Percentiles rank a stretch among this genome's conserved stretches.
Evolutionary conservation across 495 filamentous ascomycete genomes (phyloP).

Genomic region (Aspergillus panamensis): DNA sequence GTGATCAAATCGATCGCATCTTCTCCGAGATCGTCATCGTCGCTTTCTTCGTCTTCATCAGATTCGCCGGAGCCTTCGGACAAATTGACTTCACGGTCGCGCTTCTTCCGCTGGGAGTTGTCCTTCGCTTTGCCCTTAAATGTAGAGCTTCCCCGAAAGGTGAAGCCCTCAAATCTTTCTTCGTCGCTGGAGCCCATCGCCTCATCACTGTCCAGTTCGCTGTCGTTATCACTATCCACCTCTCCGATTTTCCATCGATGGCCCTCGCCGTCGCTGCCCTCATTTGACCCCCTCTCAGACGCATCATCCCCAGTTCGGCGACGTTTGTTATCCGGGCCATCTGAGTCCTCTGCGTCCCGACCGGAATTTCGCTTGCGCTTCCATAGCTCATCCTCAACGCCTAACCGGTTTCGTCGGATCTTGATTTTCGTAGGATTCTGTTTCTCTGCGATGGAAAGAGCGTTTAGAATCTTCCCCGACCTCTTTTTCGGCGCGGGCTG

Average conservation of each 20-base stretch:
- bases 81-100: conserved; percentile 46
- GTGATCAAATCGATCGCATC: conserved; percentile 82
- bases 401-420: conserved; percentile 55
- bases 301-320: conserved; percentile 35
- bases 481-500: conserved; percentile 45
- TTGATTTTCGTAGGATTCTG: conserved; percentile 50
- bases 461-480: conserved; percentile 65
- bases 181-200: conserved; percentile 88
- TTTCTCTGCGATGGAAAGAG: conserved; percentile 76
- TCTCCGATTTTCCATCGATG: conserved; percentile 83
- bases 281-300: conserved; percentile 43
- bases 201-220: conserved; percentile 87
- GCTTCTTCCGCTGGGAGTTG: conserved; percentile 30
- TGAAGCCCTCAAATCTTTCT: conserved; percentile 72
- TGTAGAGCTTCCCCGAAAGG: conserved; percentile 64
- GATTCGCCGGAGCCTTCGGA: conserved; percentile 54
- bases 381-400: conserved; percentile 49
- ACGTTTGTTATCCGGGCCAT: conserved; percentile 46
- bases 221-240: conserved; percentile 71
- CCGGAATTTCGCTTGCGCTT: conserved; percentile 43
- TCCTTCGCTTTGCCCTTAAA: conserved; percentile 44
- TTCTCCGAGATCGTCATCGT: conserved; percentile 68
- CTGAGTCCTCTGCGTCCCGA: conserved; percentile 46
- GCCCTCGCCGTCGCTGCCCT: conserved; percentile 80
- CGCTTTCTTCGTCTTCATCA: conserved; percentile 43